phyloP scores from a whole-genome alignment of 495 filamentous ascomycete genomes.

The Daldinia decipiens region DNA sequence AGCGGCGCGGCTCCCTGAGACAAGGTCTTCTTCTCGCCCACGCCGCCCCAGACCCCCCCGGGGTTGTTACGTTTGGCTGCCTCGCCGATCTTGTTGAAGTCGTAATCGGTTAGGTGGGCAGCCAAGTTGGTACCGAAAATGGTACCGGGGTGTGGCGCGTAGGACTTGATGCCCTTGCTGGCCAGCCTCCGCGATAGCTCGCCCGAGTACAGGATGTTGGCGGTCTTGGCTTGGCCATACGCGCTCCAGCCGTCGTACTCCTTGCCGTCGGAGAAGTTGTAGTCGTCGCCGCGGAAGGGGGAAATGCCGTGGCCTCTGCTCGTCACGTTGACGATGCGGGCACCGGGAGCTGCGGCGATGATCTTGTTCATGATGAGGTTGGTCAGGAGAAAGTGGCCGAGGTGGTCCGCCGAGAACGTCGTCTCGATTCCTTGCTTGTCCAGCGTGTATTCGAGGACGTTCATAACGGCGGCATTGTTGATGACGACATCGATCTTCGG shows the following conservation, averaged over 20 bases:
- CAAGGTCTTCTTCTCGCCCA: slow-evolving; percentile 13
- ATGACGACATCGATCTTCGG: slow-evolving; percentile 70
- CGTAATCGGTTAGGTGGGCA: slow-evolving; percentile 26
- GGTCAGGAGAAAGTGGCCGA: slow-evolving; percentile 69
- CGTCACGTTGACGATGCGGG: slow-evolving; percentile 55
- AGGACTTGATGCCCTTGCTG: slow-evolving; percentile 42
- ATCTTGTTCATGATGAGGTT: slow-evolving; percentile 63
- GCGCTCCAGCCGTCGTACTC: slow-evolving; percentile 56
- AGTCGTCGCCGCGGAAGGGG: slow-evolving; percentile 61
- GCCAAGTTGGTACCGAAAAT: slow-evolving; percentile 47
- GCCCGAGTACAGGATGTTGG: slow-evolving; percentile 67
- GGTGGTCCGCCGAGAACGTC: slow-evolving; percentile 67
- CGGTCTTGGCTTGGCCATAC: slow-evolving; percentile 69
- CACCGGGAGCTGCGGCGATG: slow-evolving; percentile 43
- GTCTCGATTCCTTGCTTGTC: slow-evolving; percentile 62
- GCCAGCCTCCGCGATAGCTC: slow-evolving; percentile 58
- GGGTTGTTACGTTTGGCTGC: slow-evolving; percentile 45
- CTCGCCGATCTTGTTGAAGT: slow-evolving; percentile 37
- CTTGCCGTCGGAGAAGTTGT: slow-evolving; percentile 55
- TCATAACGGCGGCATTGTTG: slow-evolving; percentile 77
- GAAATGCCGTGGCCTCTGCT: slow-evolving; percentile 54
- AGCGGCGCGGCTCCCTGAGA: slow-evolving; percentile 21
- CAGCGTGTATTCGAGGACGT: slow-evolving; percentile 49
- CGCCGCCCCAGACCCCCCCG: slow-evolving; percentile 27
- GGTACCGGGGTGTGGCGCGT: slow-evolving; percentile 58